Percentiles rank a stretch among this genome's conserved stretches.
phyloP scores from a whole-genome alignment of 2,329 filamentous ascomycete species.

The Neopestalotiopsis sp. region DNA sequence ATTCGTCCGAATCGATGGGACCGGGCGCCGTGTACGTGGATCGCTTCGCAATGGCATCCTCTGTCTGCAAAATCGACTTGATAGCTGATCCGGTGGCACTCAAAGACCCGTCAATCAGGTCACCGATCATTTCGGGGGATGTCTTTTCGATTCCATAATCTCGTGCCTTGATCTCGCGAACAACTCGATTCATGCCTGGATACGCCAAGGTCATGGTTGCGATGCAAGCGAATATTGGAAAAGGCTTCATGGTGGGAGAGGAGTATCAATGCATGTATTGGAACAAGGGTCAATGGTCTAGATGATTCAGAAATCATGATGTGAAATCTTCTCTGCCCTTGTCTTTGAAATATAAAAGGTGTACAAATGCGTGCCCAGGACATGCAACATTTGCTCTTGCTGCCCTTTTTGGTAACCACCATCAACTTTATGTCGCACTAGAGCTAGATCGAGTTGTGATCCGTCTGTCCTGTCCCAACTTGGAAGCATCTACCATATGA shows the following conservation, averaged over 20 bases:
- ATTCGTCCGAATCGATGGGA: slow-evolving; percentile 28
- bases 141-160: slow-evolving; percentile 23
- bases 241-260: slow-evolving; percentile 27
- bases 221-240: slow-evolving; percentile 21
- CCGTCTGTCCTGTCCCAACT: no score
- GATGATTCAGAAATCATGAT: no score
- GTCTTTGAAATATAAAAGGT: no score
- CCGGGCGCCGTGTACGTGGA: slow-evolving; percentile 27
- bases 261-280: no score
- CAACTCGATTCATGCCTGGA: slow-evolving; percentile 29
- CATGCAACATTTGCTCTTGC: no score
- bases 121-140: slow-evolving; percentile 29
- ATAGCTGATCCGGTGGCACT: slow-evolving; percentile 27
- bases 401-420: no score
- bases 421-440: no score
- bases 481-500: no score
- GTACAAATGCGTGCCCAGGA: no score
- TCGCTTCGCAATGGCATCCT: slow-evolving; percentile 22
- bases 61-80: slow-evolving; percentile 27
- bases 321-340: no score
- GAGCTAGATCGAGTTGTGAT: no score
- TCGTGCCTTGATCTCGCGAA: slow-evolving; percentile 31
- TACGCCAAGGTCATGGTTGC: slow-evolving; percentile 26
- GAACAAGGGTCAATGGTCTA: no score
- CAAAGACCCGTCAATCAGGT: slow-evolving; percentile 22